Base-by-base conservation (phyloP, 305 asterid species). In the Solanum hybrid region DNA sequence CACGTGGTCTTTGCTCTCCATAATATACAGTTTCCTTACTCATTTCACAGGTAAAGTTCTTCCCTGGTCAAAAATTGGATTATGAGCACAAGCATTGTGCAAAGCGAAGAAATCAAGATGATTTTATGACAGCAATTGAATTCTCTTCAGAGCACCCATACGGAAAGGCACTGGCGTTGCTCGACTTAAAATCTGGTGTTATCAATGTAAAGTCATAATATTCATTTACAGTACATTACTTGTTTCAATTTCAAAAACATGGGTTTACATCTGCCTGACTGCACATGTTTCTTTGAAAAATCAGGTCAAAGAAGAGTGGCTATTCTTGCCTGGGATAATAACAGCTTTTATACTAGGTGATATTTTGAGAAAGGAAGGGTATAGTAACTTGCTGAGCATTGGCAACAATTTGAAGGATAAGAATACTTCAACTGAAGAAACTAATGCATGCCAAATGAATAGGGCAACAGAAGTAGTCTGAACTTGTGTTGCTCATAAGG, bases 261-360 rank as follows among this genome's bases (percentile, higher is more conserved):
- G 24, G 22, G 86, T 80, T 73, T 76, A 2, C 76, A 35, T 69
- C 35, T 60, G 73, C 34, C 34, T 77, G 22, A 80, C 35, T 51
- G 19, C 40, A 85, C 32, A 4, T 89, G 79, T 91, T 81, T 34
- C 75, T 42, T 88, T 71, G 14, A 89, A 88, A 88, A 88, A 88
- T 80, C 88, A 97, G 99, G 97, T 95, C 34, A 95, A 94, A 90
- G 98, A 95, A 90, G 97, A 94, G 87, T 94, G 99, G 95, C 90
- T 96, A 88, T 88, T 95, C 90, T 89, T 94, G 91, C 99, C 98
- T 66, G 92, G 92, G 51, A 71, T 91, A 42, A 9, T 94, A 42
- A 92, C 95, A 36, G 91, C 95, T 84, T 96, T 96, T 91, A 92
- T 95, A 64, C 94, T 96, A 4, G 91, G 93, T 12, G 92, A 95